Base-by-base conservation (phyloP, 192 early-diverging fungal species). In the Coemansia sp. region DNA sequence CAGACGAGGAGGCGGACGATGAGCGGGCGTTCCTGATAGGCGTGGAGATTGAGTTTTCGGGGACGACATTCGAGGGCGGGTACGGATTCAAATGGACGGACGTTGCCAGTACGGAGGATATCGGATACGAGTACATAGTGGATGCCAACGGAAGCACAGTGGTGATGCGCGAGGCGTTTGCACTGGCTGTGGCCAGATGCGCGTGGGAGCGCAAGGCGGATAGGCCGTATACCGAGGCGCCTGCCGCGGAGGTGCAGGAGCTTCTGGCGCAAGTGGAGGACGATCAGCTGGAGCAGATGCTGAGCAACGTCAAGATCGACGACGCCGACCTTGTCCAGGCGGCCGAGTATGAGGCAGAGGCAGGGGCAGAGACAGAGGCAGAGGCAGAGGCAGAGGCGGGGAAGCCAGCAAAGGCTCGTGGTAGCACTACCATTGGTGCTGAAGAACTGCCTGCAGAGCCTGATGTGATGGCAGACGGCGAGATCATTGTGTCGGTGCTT, bases 21-120 rank as follows among this genome's bases (percentile, higher is more conserved):
- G 92, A 92, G 76, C 75, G 81, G 20, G 59, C 82, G 2, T 94
- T 91, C 62, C 64, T 92, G 28, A 84, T 94, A 19, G 89, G 88
- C 64, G 73, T 50, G 40, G 78, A 63, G 33, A 57, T 81, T 20
- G 50, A 45, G 30, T 81, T 81, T 38, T 41, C 64, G 0, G 36
- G 54, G n/a, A 65, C 69, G 0, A 50, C 44, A 4, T 53, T 68
- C 2, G 79, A 81, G 50, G 69, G 62, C 15, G 52, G 38, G 11
- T 23, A 61, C 6, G 79, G 72, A 1, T 81, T 81, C 65, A 68
- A 62, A 44, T 81, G 73, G 74, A 30, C 42, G 6, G 72, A 75
- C 5, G 13, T 25, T 19, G 14, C 36, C 14, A 28, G 28, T 15
- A 13, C 61, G 15, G 47, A 28, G 28, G 48, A 36, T 14, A 61